Base-by-base conservation (phyloP, 2,329 filamentous ascomycete species). In the Fusarium mangiferae region DNA sequence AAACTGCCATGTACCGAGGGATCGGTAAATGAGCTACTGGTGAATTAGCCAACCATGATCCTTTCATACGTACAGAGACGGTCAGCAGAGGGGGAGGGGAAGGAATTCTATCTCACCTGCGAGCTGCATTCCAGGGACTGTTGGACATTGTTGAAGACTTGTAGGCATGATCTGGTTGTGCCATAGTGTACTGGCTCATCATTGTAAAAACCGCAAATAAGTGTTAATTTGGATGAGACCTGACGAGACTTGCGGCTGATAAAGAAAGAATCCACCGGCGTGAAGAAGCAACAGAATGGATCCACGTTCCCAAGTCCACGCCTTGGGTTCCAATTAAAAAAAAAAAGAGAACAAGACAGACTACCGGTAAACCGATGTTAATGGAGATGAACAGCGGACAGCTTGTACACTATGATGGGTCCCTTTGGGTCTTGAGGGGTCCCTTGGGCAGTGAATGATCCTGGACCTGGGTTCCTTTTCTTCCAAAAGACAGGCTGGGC, bases 71-170 rank as follows among this genome's bases (percentile, higher is more conserved):
- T 38, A 42, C 38, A 46, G 33, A 48, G 49, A 44, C 62, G 33
- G 52, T 38, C 56, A 67, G 68, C 45, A 55, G 64, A 62, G 41
- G 46, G 59, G 48, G n/a, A 4, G 41, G 46, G n/a, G n/a, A n/a
- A 12, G 55, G 62, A 52, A 66, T 59, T 60, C 60, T 33, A 52
- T 81, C 86, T 84, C 85, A 89, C 87, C 87, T 89, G 82, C 85
- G 86, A 74, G 84, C 82, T 73, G 85, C 79, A 73, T 84, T 84
- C 87, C 87, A 89, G 66, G 85, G 83, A 75, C 85, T 83, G 80
- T 83, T 84, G 70, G 85, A 81, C 80, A 84, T 83, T 77, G 82
- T 81, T 74, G 86, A 78, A 72, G 80, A 82, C 78, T 83, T 85
- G 81, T 87, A 88, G 71, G 83, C 81, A 82, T 85, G 83, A 61